Evolutionary conservation across 495 filamentous ascomycete genomes (phyloP).

Genomic region (Aspergillus wentii): DNA sequence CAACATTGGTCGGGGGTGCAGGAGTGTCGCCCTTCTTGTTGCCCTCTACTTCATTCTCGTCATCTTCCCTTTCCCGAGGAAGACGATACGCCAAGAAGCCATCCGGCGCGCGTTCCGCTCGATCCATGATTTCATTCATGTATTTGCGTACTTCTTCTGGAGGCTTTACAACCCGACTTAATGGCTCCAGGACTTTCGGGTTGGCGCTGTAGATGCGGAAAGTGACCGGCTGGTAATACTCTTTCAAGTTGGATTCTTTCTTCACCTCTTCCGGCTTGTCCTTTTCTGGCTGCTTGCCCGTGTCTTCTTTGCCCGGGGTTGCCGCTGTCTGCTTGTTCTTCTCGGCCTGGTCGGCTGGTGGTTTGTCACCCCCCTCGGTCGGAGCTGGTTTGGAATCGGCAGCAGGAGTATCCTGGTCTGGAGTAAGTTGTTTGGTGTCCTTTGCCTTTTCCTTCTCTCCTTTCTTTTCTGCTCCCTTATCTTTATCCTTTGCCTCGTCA

Average conservation of each 20-base stretch:
- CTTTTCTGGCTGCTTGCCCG: constrained; percentile 4
- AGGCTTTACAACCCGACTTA: constrained; percentile 74
- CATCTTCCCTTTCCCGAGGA: constrained; percentile 36
- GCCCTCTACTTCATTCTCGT: constrained; percentile 21
- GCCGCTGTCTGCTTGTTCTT: constrained; percentile 1
- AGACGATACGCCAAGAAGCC: constrained; percentile 63
- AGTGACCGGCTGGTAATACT: constrained; percentile 90
- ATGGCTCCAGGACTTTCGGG: constrained; percentile 61
- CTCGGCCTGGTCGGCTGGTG: constrained; percentile 1
- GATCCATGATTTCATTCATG: constrained; percentile 81
- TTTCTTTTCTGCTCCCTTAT: constrained; percentile 3
- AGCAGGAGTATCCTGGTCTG: constrained; percentile 1
- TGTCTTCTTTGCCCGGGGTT: background rate
- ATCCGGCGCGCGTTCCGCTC: constrained; percentile 64
- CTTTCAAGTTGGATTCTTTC: constrained; percentile 36
- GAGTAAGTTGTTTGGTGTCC: background rate
- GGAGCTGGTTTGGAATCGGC: constrained; percentile 12
- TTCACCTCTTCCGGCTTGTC: constrained; percentile 4
- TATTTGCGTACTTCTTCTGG: constrained; percentile 72
- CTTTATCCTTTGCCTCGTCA: constrained; percentile 14
- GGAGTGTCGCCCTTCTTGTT: constrained; percentile 18
- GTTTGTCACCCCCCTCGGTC: constrained; percentile 4
- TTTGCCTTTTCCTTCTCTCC: constrained; percentile 6
- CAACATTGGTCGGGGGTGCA: constrained; percentile 9
- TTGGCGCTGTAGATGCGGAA: constrained; percentile 64